A percentile compares a stretch with the other conserved stretches of the same genome.
Conservation (phyloP, 768 basidiomycete genomes). For the Naganishia vishniacii region DNA sequence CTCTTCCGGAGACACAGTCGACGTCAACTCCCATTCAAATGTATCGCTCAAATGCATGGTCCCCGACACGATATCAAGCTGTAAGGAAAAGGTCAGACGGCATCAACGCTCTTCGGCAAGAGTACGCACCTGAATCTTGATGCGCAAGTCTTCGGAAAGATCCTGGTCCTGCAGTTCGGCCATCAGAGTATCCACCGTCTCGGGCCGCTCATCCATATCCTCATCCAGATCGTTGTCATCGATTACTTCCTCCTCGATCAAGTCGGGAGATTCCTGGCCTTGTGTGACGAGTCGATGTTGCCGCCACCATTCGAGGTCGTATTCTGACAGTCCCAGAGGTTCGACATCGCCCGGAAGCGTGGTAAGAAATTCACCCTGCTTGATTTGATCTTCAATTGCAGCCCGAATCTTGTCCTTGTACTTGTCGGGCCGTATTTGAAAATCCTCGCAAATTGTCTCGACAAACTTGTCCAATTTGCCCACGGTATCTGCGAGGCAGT, state of each 20-base stretch:
- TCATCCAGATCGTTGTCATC: conserved; percentile 30
- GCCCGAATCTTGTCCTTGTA: conserved; percentile 64
- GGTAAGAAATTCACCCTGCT: conserved; percentile 59
- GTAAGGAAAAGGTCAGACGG: conserved; percentile 1
- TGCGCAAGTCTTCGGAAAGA: conserved; percentile 78
- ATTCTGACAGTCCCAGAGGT: conserved; percentile 29
- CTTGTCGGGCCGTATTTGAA: conserved; percentile 61
- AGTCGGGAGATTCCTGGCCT: background rate
- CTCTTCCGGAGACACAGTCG: conserved; percentile 73
- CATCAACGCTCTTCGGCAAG: conserved; percentile 7
- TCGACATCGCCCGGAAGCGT: conserved; percentile 49
- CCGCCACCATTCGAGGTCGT: conserved; percentile 25
- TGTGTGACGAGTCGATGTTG: background rate
- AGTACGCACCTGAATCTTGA: conserved; percentile 71
- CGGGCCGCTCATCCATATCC: conserved; percentile 41
- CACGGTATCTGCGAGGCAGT: conserved; percentile 61
- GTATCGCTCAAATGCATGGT: conserved; percentile 89
- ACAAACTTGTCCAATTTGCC: conserved; percentile 88
- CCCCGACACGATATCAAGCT: conserved; percentile 94
- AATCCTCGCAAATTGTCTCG: conserved; percentile 84
- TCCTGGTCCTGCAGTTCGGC: conserved; percentile 42
- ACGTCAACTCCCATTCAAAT: conserved; percentile 95
- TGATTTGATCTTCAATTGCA: conserved; percentile 70
- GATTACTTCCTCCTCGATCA: conserved; percentile 18
- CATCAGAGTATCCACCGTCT: conserved; percentile 60